These are phyloP conservation scores for Cajanus cajan DNA, from an alignment of 306 rosid species.

Conservation along the genomic window DNA sequence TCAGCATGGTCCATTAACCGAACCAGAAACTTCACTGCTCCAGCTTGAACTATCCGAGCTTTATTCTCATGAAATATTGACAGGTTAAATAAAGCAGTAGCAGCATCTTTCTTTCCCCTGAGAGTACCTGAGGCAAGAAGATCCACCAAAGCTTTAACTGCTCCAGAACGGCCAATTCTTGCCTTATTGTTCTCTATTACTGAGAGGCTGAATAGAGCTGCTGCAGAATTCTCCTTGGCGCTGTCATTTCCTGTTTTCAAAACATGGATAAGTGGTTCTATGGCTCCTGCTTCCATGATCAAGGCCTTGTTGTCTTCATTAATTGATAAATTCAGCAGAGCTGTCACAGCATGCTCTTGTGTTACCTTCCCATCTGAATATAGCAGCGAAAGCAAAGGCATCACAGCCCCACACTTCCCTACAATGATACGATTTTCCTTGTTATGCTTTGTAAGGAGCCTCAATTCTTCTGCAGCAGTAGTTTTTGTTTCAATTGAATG, in stretches of 20 bases:
- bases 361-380: constrained; percentile 60
- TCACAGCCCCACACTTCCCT: constrained; percentile 72
- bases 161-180: constrained; percentile 90
- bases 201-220: constrained; percentile 89
- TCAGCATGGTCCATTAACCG: constrained; percentile 60
- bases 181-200: constrained; percentile 80
- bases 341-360: constrained; percentile 96
- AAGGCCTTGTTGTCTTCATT: constrained; percentile 72
- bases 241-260: constrained; percentile 73
- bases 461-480: constrained; percentile 82
- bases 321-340: constrained; percentile 87
- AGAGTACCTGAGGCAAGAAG: constrained; percentile 85
- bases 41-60: constrained; percentile 91
- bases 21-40: constrained; percentile 83
- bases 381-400: constrained; percentile 64
- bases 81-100: constrained; percentile 87
- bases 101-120: constrained; percentile 96
- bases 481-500: constrained; percentile 62
- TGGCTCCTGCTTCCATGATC: constrained; percentile 86
- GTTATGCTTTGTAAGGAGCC: constrained; percentile 89
- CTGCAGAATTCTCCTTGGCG: constrained; percentile 96
- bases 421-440: constrained; percentile 74
- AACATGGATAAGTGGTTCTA: constrained; percentile 84
- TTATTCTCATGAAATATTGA: constrained; percentile 95
- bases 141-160: constrained; percentile 82